Base-by-base conservation (phyloP, 495 filamentous ascomycete species). In the Apiosordaria backusii region DNA sequence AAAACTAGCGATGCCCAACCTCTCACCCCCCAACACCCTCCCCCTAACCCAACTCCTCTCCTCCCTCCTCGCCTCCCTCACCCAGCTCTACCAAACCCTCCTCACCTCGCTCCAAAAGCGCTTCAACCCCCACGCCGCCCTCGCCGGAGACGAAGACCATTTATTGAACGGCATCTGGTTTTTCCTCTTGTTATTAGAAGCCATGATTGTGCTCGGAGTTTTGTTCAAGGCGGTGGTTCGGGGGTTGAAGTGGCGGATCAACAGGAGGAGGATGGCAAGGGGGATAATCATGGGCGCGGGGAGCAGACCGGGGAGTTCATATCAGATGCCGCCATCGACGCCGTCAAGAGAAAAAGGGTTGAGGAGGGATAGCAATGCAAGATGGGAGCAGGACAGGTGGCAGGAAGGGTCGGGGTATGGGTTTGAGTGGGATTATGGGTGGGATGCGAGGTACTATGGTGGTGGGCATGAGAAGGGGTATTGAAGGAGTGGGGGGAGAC, bases 151-250 rank as follows among this genome's bases (percentile, higher is more conserved):
- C 60, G 74, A 81, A 40, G 72, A 78, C 61, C 69, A 77, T 57
- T 57, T 80, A 1, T 66, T 83, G n/a, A 80, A 83, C 71, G 71
- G 71, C 45, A 71, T 83, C 60, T 83, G 81, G 81, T 76, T 83
- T 62, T 73, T 77, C 16, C 70, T 83, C 35, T 61, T 83, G 22
- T 71, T 72, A 18, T 58, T 82, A 13, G 79, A 83, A 66, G 76
- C 78, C 3, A 59, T 78, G 61, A 76, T 83, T 68, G 77, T 83
- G 0, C 50, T 75, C 16, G 71, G 74, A 10, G 77, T 80, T 1
- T 68, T 74, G 1, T 23, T 78, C n/a, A 65, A 69, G 1, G 64
- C 73, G 18, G 61, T 74, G 29, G 58, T 77, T 0, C 15, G 57
- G 6, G 57, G 22, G 4, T 18, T 27, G 25, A 18, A 5, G 19